phyloP scores from a whole-genome alignment of 805 yeast genomes.

The Candida cerambycidarum region DNA sequence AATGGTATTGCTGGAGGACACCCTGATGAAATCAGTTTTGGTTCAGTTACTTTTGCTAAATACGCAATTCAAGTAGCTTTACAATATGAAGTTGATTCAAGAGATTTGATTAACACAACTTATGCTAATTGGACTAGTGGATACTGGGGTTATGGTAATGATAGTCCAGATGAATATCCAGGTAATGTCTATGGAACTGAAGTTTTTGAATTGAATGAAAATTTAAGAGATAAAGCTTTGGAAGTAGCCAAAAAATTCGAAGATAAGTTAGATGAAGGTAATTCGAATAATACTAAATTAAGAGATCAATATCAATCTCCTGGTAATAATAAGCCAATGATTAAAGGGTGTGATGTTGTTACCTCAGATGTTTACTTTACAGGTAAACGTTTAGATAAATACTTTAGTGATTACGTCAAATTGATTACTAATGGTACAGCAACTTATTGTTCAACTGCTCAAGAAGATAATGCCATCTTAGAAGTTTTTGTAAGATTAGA shows the following conservation, averaged over 20 bases:
- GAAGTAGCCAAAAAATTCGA: constrained; percentile 41
- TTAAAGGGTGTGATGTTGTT: constrained; percentile 49
- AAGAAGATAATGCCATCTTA: constrained; percentile 66
- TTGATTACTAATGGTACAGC: constrained; percentile 60
- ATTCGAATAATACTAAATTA: constrained; percentile 42
- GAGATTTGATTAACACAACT: constrained; percentile 32
- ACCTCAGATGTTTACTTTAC: constrained; percentile 63
- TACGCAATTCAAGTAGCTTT: constrained; percentile 62
- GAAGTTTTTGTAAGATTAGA: constrained; percentile 59
- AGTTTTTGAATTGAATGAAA: constrained; percentile 60
- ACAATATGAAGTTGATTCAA: constrained; percentile 49
- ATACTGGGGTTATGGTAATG: constrained; percentile 56
- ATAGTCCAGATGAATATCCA: constrained; percentile 51
- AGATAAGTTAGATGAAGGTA: constrained; percentile 47
- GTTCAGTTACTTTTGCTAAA: constrained; percentile 59
- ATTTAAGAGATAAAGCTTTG: constrained; percentile 57
- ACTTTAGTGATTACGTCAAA: constrained; percentile 47
- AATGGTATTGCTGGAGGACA: constrained; percentile 70
- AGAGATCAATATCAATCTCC: constrained; percentile 44
- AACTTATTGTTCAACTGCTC: constrained; percentile 59
- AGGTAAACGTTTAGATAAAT: constrained; percentile 51
- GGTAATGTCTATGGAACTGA: constrained; percentile 60
- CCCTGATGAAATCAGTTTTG: constrained; percentile 55
- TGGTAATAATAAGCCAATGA: constrained; percentile 11
- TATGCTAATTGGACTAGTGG: constrained; percentile 58